A percentile compares a stretch with the other conserved stretches of the same genome.
phyloP scores from a whole-genome alignment of 805 yeast genomes.

The Yarrowia deformans region DNA sequence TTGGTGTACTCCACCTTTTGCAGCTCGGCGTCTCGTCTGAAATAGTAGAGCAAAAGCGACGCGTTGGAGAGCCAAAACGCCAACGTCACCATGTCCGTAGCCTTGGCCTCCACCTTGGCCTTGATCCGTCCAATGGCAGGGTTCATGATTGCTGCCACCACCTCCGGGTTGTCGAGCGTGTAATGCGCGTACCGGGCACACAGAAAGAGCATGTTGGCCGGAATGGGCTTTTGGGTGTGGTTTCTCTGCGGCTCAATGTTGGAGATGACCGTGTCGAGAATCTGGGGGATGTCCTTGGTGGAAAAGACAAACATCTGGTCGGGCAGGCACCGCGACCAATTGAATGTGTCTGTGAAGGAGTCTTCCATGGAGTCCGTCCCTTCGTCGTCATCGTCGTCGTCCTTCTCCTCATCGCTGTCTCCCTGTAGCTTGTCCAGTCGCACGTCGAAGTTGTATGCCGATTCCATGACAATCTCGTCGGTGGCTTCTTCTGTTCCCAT shows the following conservation, averaged over 20 bases:
- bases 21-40: slow-evolving; percentile 67
- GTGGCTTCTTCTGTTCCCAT: slow-evolving; percentile 39
- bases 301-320: slow-evolving; percentile 54
- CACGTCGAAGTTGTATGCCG: slow-evolving; percentile 49
- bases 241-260: slow-evolving; percentile 51
- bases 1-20: slow-evolving; percentile 45
- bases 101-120: slow-evolving; percentile 48
- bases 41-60: slow-evolving; percentile 77
- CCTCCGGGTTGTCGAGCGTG: slow-evolving; percentile 48
- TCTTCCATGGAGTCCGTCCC: slow-evolving; percentile 5
- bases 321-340: slow-evolving; percentile 54
- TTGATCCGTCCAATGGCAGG: slow-evolving; percentile 50
- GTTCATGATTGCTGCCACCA: slow-evolving; percentile 48
- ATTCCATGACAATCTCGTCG: slow-evolving; percentile 46
- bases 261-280: slow-evolving; percentile 52
- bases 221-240: slow-evolving; percentile 51
- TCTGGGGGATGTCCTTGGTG: slow-evolving; percentile 50
- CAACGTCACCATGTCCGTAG: slow-evolving; percentile 52
- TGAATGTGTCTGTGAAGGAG: slow-evolving; percentile 47
- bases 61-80: slow-evolving; percentile 90
- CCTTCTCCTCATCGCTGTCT: slow-evolving; percentile 42
- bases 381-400: slow-evolving; percentile 42
- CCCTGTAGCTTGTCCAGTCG: slow-evolving; percentile 43
- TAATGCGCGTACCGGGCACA: slow-evolving; percentile 53
- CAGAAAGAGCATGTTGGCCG: slow-evolving; percentile 55